These are phyloP conservation scores for Gymnopilus junonius DNA, from an alignment of 768 basidiomycete species.

Conservation along the genomic window DNA sequence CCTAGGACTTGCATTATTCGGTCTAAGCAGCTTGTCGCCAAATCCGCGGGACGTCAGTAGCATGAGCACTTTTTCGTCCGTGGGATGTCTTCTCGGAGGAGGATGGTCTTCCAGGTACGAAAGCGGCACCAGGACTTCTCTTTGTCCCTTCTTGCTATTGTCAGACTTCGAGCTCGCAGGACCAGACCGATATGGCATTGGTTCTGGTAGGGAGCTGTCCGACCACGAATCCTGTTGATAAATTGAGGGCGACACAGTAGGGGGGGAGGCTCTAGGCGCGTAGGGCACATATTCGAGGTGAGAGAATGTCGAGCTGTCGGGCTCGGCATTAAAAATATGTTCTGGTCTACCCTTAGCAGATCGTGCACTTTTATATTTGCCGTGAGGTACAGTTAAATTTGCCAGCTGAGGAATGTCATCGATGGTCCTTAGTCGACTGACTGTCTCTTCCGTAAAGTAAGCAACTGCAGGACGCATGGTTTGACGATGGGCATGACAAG, in stretches of 20 bases:
- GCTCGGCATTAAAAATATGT: constrained; percentile 50
- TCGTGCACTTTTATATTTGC: constrained; percentile 73
- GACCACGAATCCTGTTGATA: constrained; percentile 20
- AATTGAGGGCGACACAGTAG: constrained; percentile 20
- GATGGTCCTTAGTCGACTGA: constrained; percentile 61
- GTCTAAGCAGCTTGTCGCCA: constrained; percentile 20
- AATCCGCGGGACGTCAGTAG: constrained; percentile 35
- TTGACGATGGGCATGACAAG: not conserved
- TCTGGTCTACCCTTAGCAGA: constrained; percentile 62
- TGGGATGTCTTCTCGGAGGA: constrained; percentile 67
- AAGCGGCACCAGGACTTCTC: constrained; percentile 60
- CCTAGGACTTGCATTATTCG: constrained; percentile 2
- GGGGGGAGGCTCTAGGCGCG: constrained; percentile 31
- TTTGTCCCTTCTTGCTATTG: constrained; percentile 22
- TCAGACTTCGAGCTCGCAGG: constrained; percentile 34
- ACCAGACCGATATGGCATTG: constrained; percentile 24
- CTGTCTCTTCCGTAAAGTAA: constrained; percentile 77
- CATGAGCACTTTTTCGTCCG: constrained; percentile 57
- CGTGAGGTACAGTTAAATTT: constrained; percentile 60
- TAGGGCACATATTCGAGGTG: constrained; percentile 52
- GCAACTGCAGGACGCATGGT: constrained; percentile 53
- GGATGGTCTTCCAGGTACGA: constrained; percentile 69
- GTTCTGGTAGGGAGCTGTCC: constrained; percentile 17
- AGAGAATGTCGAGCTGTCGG: constrained; percentile 40
- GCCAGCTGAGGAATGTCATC: constrained; percentile 62